Percentiles rank a stretch among this genome's conserved stretches.
Evolutionary conservation across 352 stramenopile species (phyloP).

Genomic region (Thraustotheca clavata): DNA sequence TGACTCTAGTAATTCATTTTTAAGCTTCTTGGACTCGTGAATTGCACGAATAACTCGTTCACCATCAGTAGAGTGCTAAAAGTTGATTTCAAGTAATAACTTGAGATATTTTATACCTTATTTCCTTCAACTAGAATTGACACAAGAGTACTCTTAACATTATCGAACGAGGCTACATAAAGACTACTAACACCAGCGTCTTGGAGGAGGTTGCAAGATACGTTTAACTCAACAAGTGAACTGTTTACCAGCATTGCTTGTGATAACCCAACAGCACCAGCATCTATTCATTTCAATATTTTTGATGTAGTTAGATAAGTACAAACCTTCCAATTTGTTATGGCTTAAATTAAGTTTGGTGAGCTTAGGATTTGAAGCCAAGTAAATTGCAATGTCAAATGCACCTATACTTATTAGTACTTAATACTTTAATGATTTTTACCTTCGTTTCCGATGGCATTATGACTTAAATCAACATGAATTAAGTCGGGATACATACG

Average conservation of each 20-base stretch:
- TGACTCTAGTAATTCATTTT: background rate
- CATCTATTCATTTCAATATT: conserved; percentile 35
- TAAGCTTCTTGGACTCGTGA: conserved; percentile 10
- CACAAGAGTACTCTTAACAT: background rate
- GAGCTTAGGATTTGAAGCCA: conserved; percentile 37
- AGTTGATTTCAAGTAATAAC: background rate
- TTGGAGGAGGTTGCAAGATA: conserved; percentile 33
- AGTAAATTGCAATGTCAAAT: conserved; percentile 30
- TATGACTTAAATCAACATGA: conserved; percentile 45
- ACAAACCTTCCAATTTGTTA: conserved; percentile 47
- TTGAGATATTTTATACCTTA: background rate
- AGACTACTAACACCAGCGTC: conserved; percentile 28
- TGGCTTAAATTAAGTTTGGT: conserved; percentile 39
- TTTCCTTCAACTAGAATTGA: conserved; percentile 8
- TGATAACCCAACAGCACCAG: conserved; percentile 42
- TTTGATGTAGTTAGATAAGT: conserved; percentile 41
- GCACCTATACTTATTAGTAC: conserved; percentile 25
- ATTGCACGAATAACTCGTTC: conserved; percentile 8
- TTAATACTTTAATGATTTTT: background rate
- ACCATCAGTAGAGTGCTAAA: conserved; percentile 5
- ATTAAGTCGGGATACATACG: conserved; percentile 25
- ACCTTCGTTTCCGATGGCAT: conserved; percentile 35
- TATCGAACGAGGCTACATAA: conserved; percentile 15
- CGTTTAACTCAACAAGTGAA: background rate
- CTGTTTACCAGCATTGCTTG: conserved; percentile 33